Base-by-base conservation (phyloP, 192 early-diverging fungal genomes). In the Backusella psychrophila region DNA sequence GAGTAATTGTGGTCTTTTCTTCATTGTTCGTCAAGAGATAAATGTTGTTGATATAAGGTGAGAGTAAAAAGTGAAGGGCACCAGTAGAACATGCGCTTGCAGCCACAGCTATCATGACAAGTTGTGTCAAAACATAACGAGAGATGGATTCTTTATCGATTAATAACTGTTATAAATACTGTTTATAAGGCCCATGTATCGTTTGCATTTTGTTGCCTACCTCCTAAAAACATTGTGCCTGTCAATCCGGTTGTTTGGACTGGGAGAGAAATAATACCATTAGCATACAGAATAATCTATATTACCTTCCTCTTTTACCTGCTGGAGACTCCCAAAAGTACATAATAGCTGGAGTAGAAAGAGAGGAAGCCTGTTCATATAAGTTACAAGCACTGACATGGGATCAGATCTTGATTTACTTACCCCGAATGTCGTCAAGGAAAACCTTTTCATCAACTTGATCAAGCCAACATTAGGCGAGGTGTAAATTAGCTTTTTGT, bases 261-360 rank as follows among this genome's bases (percentile, higher is more conserved):
- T 81, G 1, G 15, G n/a, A 63, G 2, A 75, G 23, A 63, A 17
- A 17, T 14, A 35, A 29, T 42, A 7, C 14, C 4, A 41, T 23
- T 31, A 29, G 15, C 12, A 36, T 3, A 26, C 15, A 38, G 12
- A 15, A 26, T n/a, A 7, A 5, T 21, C 17, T 29, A 6, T 39
- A 14, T 12, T 1, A 73, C 29, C 19, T 9, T 42, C 11, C 21
- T 35, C 29, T 39, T 35, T 74, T 72, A 82, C 81, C 72, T 34
- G 78, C 82, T 59, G 82, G 82, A 9, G 78, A 74, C 6, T 79
- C 72, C 82, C 82, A 83, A 34, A 83, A 76, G 39, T 76, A 79
- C 49, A 79, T 41, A 6, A 83, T 35, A 23, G 78, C 75, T 8
- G 82, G 82, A 4, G 82, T 65, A 11, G 78, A 65, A 14, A 77